Percentiles rank a stretch among this genome's conserved stretches.
Evolutionary conservation across 192 early-diverging fungal species (phyloP).

Genomic region (Coemansia interrupta): DNA sequence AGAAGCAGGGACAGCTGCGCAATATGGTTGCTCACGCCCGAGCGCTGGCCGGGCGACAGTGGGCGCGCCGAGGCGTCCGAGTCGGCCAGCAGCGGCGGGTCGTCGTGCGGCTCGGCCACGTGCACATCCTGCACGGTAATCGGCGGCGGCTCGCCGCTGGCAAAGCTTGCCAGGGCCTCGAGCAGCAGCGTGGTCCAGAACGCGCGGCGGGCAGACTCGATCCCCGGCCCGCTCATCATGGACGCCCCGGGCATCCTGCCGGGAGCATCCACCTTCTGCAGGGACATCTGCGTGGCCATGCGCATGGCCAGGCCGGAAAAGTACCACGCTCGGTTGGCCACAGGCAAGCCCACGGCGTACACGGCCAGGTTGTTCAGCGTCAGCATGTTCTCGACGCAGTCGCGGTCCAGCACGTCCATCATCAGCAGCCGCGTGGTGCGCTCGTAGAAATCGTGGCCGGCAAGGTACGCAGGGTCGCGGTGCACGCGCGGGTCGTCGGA

Average conservation of each 20-base stretch:
- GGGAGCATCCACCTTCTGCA: conserved; percentile 50
- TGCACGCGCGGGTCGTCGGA: conserved; percentile 46
- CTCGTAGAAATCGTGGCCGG: conserved; percentile 49
- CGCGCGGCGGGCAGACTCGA: conserved; percentile 47
- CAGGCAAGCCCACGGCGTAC: conserved; percentile 48
- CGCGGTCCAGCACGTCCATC: conserved; percentile 51
- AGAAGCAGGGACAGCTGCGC: conserved; percentile 46
- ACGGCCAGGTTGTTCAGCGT: conserved; percentile 51
- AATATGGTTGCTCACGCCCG: conserved; percentile 30
- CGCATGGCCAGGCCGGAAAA: conserved; percentile 52
- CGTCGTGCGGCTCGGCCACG: conserved; percentile 49
- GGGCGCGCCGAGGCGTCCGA: no score
- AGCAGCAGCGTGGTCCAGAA: conserved; percentile 53
- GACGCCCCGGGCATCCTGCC: conserved; percentile 48
- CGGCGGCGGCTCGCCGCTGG: conserved; percentile 51
- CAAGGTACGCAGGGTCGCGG: conserved; percentile 44
- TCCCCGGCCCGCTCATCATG: conserved; percentile 51
- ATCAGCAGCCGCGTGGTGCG: conserved; percentile 38
- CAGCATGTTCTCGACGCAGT: conserved; percentile 50
- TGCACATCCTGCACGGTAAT: conserved; percentile 51
- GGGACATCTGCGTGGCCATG: conserved; percentile 54
- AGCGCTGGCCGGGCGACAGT: no score
- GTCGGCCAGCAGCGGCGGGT: conserved; percentile 21
- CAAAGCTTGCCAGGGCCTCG: conserved; percentile 52
- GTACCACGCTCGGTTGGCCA: conserved; percentile 52